phyloP scores from a whole-genome alignment of 306 rosid species.

The Quercus cerris region DNA sequence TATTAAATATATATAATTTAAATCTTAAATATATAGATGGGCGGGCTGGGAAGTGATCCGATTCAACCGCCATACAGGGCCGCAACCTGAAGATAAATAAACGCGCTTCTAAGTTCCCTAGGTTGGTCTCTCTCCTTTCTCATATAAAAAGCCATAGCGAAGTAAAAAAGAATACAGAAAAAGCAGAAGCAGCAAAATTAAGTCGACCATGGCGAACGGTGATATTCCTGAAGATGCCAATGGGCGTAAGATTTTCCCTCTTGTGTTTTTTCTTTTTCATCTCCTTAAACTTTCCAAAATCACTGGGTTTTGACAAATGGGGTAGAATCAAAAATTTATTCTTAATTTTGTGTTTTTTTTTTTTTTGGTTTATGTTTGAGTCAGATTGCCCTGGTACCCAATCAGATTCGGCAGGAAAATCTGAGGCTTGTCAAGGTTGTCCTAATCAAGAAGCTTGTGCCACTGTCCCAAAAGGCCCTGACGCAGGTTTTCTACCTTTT shows the following conservation, averaged over 20 bases:
- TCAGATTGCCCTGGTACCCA: conserved; percentile 93
- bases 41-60: no score
- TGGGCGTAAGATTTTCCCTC: conserved; percentile 56
- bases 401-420: conserved; percentile 80
- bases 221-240: conserved; percentile 81
- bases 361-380: not conserved
- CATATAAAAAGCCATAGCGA: no score
- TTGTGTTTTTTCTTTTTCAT: not conserved
- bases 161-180: not conserved
- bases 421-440: conserved; percentile 79
- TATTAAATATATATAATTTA: no score
- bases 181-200: not conserved
- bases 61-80: no score
- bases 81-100: no score
- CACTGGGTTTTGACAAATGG: not conserved
- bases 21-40: no score
- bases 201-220: conserved; percentile 58
- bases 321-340: not conserved
- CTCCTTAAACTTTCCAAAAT: not conserved
- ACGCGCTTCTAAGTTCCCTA: no score
- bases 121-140: no score
- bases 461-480: conserved; percentile 93
- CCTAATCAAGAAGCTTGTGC: conserved; percentile 88
- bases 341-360: not conserved
- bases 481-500: conserved; percentile 54